Evolutionary conservation across 495 filamentous ascomycete species (phyloP).

Genomic region (Aspergillus nanangensis): DNA sequence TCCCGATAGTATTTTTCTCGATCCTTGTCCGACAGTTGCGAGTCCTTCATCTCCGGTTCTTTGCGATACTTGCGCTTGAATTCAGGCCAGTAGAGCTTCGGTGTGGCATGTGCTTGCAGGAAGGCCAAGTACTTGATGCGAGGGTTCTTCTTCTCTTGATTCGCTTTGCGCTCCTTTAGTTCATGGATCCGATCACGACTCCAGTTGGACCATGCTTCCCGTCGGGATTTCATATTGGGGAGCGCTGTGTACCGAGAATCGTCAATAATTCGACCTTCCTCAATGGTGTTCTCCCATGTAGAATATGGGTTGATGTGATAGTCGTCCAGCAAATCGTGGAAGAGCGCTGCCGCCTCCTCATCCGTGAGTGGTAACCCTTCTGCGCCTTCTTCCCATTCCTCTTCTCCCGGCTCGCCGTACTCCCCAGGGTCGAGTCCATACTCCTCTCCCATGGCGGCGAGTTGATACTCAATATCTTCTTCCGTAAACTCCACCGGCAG

Average conservation of each 20-base stretch:
- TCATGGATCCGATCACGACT: slow-evolving; percentile 63
- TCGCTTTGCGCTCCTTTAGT: slow-evolving; percentile 66
- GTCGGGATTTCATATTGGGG: slow-evolving; percentile 71
- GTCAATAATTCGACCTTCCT: slow-evolving; percentile 76
- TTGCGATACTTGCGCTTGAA: slow-evolving; percentile 89
- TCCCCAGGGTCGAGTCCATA: slow-evolving; percentile 69
- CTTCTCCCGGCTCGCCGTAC: slow-evolving; percentile 60
- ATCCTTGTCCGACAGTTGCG: slow-evolving; percentile 75
- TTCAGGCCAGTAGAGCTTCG: slow-evolving; percentile 94
- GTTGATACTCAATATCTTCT: slow-evolving; percentile 89
- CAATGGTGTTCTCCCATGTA: slow-evolving; percentile 84
- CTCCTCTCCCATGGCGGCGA: slow-evolving; percentile 79
- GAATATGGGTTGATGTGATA: slow-evolving; percentile 78
- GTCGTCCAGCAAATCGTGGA: slow-evolving; percentile 83
- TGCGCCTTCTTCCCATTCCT: slow-evolving; percentile 66
- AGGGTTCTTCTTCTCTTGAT: slow-evolving; percentile 80
- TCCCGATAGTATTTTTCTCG: slow-evolving; percentile 90
- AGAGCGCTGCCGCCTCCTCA: slow-evolving; percentile 64
- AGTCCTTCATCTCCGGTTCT: slow-evolving; percentile 74
- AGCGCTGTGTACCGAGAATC: slow-evolving; percentile 84
- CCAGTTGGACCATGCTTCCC: slow-evolving; percentile 81
- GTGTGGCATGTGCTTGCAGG: slow-evolving; percentile 72
- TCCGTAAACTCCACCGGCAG: slow-evolving; percentile 85
- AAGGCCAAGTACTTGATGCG: slow-evolving; percentile 79
- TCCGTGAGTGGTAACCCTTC: slow-evolving; percentile 64